phyloP scores from a whole-genome alignment of 371 early-diverging fungal genomes.

The Dichotomocladium elegans region DNA sequence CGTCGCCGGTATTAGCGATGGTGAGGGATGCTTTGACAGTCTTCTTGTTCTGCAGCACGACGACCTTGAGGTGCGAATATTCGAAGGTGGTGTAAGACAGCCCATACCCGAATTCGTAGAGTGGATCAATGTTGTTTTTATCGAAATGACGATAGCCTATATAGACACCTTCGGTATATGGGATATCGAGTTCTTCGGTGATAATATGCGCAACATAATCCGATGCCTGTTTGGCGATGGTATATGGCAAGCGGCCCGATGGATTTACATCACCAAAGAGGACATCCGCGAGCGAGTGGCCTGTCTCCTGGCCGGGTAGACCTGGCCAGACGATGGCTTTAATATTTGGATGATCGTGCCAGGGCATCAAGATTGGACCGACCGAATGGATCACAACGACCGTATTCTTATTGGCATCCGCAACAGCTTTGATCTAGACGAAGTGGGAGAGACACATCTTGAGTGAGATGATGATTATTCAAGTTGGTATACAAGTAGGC shows the following conservation, averaged over 20 bases:
- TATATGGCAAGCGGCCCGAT: constrained; percentile 58
- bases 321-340: constrained; percentile 42
- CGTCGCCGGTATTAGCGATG: constrained; percentile 46
- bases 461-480: neutral
- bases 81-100: constrained; percentile 60
- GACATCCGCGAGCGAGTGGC: constrained; percentile 58
- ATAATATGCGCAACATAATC: neutral
- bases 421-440: constrained; percentile 37
- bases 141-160: constrained; percentile 60
- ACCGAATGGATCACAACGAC: constrained; percentile 51
- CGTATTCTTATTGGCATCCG: constrained; percentile 35
- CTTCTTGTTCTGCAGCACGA: neutral
- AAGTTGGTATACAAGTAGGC: neutral
- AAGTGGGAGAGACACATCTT: no score
- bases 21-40: constrained; percentile 27
- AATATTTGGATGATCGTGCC: constrained; percentile 46
- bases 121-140: constrained; percentile 39
- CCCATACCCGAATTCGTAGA: constrained; percentile 61
- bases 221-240: constrained; percentile 35
- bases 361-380: constrained; percentile 50
- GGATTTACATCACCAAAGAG: constrained; percentile 64
- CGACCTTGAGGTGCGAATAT: constrained; percentile 29
- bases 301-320: constrained; percentile 59
- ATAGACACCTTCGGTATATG: constrained; percentile 50
- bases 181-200: constrained; percentile 12